phyloP scores from a whole-genome alignment of 371 early-diverging fungal genomes.

The Phascolomyces articulosus region DNA sequence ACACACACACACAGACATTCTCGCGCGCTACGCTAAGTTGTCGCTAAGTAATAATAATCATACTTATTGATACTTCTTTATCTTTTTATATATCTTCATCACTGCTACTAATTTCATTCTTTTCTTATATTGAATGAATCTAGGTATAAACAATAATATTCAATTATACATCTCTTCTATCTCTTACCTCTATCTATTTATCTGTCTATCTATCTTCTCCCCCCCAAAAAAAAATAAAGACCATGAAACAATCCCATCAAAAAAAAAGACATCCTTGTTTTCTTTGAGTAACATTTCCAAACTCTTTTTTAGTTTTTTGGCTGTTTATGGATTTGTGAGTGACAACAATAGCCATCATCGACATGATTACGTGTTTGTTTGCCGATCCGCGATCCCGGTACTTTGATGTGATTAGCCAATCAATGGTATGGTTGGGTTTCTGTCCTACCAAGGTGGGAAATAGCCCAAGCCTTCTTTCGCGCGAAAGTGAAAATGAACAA shows the following conservation, averaged over 20 bases:
- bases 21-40: too few relatives aligned
- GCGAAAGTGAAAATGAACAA: slow-evolving; percentile 13
- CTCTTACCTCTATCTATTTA: not conserved
- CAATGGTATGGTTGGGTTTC: not conserved
- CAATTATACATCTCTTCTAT: too few relatives aligned
- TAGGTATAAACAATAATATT: too few relatives aligned
- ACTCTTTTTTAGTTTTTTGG: not conserved
- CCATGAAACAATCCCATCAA: too few relatives aligned
- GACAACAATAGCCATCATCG: slow-evolving; percentile 8
- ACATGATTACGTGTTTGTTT: slow-evolving; percentile 7
- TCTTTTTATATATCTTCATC: too few relatives aligned
- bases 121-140: too few relatives aligned
- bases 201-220: not conserved
- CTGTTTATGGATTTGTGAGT: slow-evolving; percentile 4
- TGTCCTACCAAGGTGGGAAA: slow-evolving; percentile 12
- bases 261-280: not conserved
- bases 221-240: too few relatives aligned
- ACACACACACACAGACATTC: too few relatives aligned
- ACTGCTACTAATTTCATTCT: too few relatives aligned
- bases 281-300: not conserved
- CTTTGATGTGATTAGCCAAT: slow-evolving; percentile 11
- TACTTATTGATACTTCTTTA: too few relatives aligned
- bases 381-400: slow-evolving; percentile 11
- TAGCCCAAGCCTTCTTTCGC: slow-evolving; percentile 14
- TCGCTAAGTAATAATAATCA: too few relatives aligned